Evolutionary conservation across 2,329 filamentous ascomycete genomes (phyloP).

Genomic region (Penicillium freii): DNA sequence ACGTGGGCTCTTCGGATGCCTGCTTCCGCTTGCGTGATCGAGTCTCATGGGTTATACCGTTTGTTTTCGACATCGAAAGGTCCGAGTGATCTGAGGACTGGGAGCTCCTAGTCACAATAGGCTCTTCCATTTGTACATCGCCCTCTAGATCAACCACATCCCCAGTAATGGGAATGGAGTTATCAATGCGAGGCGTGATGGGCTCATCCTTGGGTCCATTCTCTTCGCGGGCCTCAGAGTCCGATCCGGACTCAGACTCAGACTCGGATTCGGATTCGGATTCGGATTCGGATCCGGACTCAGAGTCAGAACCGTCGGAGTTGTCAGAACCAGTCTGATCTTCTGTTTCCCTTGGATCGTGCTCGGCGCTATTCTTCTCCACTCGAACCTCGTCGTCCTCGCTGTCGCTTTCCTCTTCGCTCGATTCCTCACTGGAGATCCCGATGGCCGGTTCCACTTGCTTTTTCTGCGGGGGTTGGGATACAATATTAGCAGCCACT

Average conservation of each 20-base stretch:
- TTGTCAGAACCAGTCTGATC: not conserved
- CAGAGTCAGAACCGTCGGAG: not conserved
- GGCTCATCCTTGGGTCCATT: not conserved
- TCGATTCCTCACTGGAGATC: not conserved
- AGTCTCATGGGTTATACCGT: not conserved
- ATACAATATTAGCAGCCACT: not conserved
- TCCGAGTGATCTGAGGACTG: not conserved
- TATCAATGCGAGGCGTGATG: not conserved
- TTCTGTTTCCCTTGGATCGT: not conserved
- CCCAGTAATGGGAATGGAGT: not conserved
- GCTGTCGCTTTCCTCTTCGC: not conserved
- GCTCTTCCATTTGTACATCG: slow-evolving; percentile 18
- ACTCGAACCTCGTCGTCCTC: not conserved
- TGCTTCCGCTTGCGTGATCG: slow-evolving; percentile 30
- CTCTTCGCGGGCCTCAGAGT: not conserved
- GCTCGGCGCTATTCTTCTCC: not conserved
- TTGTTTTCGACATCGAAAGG: not conserved
- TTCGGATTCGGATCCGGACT: not conserved
- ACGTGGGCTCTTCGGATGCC: slow-evolving; percentile 16
- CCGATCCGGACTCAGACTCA: not conserved
- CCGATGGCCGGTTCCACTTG: not conserved
- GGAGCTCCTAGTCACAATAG: not conserved
- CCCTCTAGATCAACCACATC: slow-evolving; percentile 10
- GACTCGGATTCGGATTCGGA: not conserved
- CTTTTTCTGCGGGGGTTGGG: not conserved